Conservation (phyloP, 441 rosid genomes). For the Iberis amara region DNA sequence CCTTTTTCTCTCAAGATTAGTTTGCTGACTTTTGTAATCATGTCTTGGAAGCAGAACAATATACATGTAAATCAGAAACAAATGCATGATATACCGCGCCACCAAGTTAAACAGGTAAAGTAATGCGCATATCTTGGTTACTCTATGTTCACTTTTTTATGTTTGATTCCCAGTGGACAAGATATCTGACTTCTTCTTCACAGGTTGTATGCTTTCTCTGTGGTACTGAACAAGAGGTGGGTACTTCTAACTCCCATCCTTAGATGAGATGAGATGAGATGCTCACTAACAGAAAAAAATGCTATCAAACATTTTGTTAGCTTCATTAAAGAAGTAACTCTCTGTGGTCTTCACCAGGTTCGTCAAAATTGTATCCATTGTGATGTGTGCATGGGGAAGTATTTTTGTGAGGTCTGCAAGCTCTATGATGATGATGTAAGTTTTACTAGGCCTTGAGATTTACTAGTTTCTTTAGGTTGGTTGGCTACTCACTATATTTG, state of each 20-base stretch:
- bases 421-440: constrained; percentile 91
- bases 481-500: constrained; percentile 14
- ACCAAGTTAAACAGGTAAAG: constrained; percentile 49
- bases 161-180: constrained; percentile 4
- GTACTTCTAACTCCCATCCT: constrained; percentile 19
- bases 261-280: background rate
- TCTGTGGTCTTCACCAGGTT: constrained; percentile 43
- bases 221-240: constrained; percentile 79
- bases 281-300: background rate
- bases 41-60: constrained; percentile 45
- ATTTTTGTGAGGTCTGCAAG: constrained; percentile 72
- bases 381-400: constrained; percentile 86
- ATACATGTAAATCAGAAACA: constrained; percentile 50
- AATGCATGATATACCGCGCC: constrained; percentile 84
- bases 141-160: background rate
- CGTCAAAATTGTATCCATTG: constrained; percentile 66
- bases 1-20: background rate
- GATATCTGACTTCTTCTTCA: constrained; percentile 11
- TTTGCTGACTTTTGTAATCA: constrained; percentile 7
- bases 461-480: constrained; percentile 3
- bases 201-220: constrained; percentile 85
- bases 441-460: constrained; percentile 9
- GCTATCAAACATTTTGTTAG: background rate
- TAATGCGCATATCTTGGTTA: constrained; percentile 1
- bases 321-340: background rate